phyloP scores from a whole-genome alignment of 495 filamentous ascomycete genomes.

The Sordaria brevicollis region DNA sequence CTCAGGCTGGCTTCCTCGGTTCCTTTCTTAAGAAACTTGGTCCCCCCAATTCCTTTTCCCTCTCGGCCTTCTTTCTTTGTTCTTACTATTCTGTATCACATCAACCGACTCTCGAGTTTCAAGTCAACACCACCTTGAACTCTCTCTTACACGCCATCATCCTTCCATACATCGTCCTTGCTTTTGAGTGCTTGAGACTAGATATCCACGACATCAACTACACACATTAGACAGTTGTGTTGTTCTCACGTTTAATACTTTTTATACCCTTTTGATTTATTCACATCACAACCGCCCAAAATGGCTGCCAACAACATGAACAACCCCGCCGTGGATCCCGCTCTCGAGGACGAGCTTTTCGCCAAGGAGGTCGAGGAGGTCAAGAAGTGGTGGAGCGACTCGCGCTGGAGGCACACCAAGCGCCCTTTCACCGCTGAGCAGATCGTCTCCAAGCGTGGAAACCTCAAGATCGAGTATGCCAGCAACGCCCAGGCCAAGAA shows the following conservation, averaged over 20 bases:
- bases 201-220: not conserved
- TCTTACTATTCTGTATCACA: not conserved
- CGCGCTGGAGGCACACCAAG: slow-evolving; percentile 86
- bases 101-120: not conserved
- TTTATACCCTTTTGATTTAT: not conserved
- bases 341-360: slow-evolving; percentile 71
- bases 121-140: not conserved
- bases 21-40: not conserved
- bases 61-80: not conserved
- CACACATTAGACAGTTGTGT: not conserved
- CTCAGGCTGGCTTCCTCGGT: not conserved
- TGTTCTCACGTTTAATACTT: not conserved
- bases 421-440: slow-evolving; percentile 92
- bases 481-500: slow-evolving; percentile 86
- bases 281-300: slow-evolving; percentile 15
- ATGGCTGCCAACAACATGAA: slow-evolving; percentile 49
- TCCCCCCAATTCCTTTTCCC: not conserved
- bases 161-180: not conserved
- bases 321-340: slow-evolving; percentile 43
- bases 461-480: slow-evolving; percentile 82
- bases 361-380: slow-evolving; percentile 73
- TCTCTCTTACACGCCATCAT: not conserved
- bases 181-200: not conserved
- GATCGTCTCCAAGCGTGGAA: slow-evolving; percentile 90
- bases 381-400: slow-evolving; percentile 88